Conservation (phyloP, 345 rosid genomes). For the Gossypium turneri region DNA sequence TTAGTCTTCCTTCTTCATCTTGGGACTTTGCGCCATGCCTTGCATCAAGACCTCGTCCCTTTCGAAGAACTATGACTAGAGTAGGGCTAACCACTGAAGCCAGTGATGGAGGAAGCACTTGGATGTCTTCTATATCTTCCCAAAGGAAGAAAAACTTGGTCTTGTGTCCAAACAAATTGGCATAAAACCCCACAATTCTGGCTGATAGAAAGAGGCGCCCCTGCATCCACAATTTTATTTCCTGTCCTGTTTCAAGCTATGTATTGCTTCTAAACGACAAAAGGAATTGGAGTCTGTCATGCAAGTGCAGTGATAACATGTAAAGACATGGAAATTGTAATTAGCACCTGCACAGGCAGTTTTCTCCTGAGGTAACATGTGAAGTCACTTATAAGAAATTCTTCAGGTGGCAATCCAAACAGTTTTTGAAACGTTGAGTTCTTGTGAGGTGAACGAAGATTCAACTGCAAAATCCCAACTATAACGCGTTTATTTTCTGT, state of each 20-base stretch:
- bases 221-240: constrained; percentile 30
- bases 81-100: constrained; percentile 73
- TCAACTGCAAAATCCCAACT: constrained; percentile 49
- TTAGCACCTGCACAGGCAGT: constrained; percentile 73
- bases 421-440: constrained; percentile 74
- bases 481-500: background rate
- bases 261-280: background rate
- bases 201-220: constrained; percentile 85
- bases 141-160: constrained; percentile 78
- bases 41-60: constrained; percentile 69
- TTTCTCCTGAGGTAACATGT: constrained; percentile 77
- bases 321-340: constrained; percentile 11
- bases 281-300: background rate
- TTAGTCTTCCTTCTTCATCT: constrained; percentile 79
- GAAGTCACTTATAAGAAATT: constrained; percentile 75
- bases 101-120: constrained; percentile 64
- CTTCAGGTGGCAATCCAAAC: constrained; percentile 83
- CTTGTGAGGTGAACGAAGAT: constrained; percentile 69
- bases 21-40: constrained; percentile 71
- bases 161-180: constrained; percentile 84
- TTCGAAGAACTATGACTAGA: constrained; percentile 53
- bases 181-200: constrained; percentile 79
- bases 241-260: background rate
- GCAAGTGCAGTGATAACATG: background rate
- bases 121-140: constrained; percentile 84